A percentile compares a stretch with the other conserved stretches of the same genome.
Conservation (phyloP, 495 filamentous ascomycete species). For the Cenococcum geophilum region DNA sequence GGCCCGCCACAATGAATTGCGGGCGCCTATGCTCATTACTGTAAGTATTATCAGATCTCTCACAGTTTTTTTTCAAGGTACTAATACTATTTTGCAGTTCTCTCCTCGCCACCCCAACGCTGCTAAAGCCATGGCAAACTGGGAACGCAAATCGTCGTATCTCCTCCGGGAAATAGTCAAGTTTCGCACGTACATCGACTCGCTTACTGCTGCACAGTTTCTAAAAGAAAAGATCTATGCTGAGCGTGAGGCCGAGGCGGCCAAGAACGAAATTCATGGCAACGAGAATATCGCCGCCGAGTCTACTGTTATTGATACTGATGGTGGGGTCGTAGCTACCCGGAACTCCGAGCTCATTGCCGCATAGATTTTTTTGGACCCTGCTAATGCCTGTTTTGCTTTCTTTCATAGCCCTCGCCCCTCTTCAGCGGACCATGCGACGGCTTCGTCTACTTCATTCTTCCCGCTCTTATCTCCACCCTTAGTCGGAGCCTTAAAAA, state of each 20-base stretch:
- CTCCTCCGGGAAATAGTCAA: constrained; percentile 93
- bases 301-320: constrained; percentile 7
- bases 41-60: constrained; percentile 40
- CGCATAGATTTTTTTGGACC: constrained; percentile 2
- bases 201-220: constrained; percentile 53
- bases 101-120: constrained; percentile 79
- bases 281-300: background rate
- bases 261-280: constrained; percentile 1
- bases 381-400: constrained; percentile 7
- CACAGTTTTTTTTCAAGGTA: background rate
- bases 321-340: constrained; percentile 20
- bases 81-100: constrained; percentile 46
- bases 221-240: constrained; percentile 53
- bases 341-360: constrained; percentile 18
- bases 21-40: constrained; percentile 76
- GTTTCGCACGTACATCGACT: constrained; percentile 89
- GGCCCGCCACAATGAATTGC: constrained; percentile 76
- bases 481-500: constrained; percentile 8
- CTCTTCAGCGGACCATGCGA: constrained; percentile 25
- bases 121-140: constrained; percentile 81
- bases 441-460: constrained; percentile 26
- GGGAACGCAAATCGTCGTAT: constrained; percentile 92
- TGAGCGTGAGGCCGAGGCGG: constrained; percentile 21
- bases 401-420: constrained; percentile 21
- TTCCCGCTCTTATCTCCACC: constrained; percentile 12